Percentiles rank a stretch among this genome's conserved stretches.
Conservation (phyloP, 169 alveolate genomes). For the Cyclospora cayetanensis region DNA sequence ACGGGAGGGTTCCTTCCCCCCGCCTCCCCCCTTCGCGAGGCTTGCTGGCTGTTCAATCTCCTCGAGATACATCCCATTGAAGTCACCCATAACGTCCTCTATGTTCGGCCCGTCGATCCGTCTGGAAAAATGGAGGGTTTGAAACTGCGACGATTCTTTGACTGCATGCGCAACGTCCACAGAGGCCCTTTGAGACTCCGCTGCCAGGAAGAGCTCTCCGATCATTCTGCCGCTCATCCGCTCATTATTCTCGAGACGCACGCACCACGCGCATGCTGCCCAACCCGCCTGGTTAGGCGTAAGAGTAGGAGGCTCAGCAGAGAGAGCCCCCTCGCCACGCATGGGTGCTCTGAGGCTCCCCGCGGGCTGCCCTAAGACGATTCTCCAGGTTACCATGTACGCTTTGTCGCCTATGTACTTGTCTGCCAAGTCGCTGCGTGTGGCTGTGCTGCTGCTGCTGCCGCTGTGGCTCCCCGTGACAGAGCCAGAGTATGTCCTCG, state of each 20-base stretch:
- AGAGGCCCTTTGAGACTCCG: constrained; percentile 9
- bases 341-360: background rate
- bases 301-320: background rate
- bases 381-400: background rate
- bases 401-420: background rate
- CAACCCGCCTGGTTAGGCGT: constrained; percentile 60
- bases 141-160: background rate
- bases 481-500: background rate
- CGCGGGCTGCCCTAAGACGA: background rate
- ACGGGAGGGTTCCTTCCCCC: background rate
- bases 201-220: constrained; percentile 11
- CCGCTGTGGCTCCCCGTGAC: constrained; percentile 15
- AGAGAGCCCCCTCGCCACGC: background rate
- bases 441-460: constrained; percentile 39
- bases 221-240: background rate
- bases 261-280: constrained; percentile 62
- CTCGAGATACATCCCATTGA: background rate
- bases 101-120: background rate
- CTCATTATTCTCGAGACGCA: constrained; percentile 53
- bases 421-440: background rate
- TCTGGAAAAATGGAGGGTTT: background rate
- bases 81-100: constrained; percentile 56
- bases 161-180: background rate
- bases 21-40: background rate
- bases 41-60: background rate